Percentiles rank a stretch among this genome's conserved stretches.
These are phyloP conservation scores for Ceratocystis huliohia DNA, from an alignment of 2,329 filamentous ascomycete genomes.

Conservation along the genomic window DNA sequence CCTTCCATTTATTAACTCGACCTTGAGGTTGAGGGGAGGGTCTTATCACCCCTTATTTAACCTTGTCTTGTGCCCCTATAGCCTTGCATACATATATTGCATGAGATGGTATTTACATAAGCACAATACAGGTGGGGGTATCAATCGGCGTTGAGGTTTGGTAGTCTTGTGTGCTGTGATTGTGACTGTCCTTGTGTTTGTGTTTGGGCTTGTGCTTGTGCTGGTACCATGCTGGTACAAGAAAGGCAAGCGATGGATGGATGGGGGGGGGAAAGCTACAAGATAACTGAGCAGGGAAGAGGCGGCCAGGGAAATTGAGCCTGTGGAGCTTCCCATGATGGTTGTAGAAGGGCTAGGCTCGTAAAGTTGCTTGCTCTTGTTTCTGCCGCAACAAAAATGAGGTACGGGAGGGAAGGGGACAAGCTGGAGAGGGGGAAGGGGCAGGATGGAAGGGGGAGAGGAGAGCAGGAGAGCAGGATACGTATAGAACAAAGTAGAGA, in stretches of 20 bases:
- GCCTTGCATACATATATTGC: neutral
- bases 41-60: constrained; percentile 9
- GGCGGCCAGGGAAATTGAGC: neutral
- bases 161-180: too few relatives aligned
- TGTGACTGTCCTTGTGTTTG: too few relatives aligned
- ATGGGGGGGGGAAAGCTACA: too few relatives aligned
- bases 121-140: too few relatives aligned
- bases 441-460: neutral
- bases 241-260: neutral
- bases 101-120: too few relatives aligned
- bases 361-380: neutral
- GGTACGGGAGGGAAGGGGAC: neutral
- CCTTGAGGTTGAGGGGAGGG: neutral
- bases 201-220: neutral
- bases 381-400: neutral
- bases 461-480: neutral
- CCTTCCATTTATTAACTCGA: neutral
- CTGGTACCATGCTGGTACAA: neutral
- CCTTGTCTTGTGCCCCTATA: constrained; percentile 3
- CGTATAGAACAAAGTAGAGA: neutral
- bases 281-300: neutral
- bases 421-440: neutral
- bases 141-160: too few relatives aligned
- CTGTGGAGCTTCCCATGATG: neutral
- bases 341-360: neutral